phyloP scores from a whole-genome alignment of 768 basidiomycete genomes.

The Kwoniella newhampshirensis region DNA sequence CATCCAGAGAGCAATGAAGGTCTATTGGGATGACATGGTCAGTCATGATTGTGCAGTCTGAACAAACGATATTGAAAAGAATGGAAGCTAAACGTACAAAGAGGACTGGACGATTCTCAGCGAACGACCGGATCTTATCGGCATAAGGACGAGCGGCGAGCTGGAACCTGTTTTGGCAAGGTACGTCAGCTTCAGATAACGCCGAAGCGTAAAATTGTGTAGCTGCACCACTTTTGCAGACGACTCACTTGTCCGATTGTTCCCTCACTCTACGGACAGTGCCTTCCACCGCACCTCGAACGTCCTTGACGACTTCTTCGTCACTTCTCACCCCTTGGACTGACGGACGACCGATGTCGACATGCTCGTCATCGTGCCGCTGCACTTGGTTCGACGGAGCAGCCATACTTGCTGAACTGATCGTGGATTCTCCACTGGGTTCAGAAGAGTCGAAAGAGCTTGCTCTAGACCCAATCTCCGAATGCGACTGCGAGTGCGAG shows the following conservation, averaged over 20 bases:
- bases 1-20: slow-evolving; percentile 38
- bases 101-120: slow-evolving; percentile 38
- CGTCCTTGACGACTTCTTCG: slow-evolving; percentile 14
- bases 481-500: no score
- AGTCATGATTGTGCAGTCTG: no score
- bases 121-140: slow-evolving; percentile 35
- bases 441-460: no score
- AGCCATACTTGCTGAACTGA: no score
- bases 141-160: slow-evolving; percentile 39
- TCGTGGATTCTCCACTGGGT: no score
- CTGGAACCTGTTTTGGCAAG: slow-evolving; percentile 23
- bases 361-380: no score
- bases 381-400: no score
- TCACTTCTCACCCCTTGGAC: slow-evolving; percentile 4
- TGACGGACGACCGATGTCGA: no score
- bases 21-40: slow-evolving; percentile 14
- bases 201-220: no score
- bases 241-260: slow-evolving; percentile 39
- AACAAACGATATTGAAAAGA: no score
- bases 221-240: no score
- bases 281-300: slow-evolving; percentile 35
- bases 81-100: slow-evolving; percentile 28
- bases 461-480: no score
- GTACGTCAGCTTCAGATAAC: slow-evolving; percentile 15
- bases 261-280: slow-evolving; percentile 32